Conservation (phyloP, 2,329 filamentous ascomycete species). For the Fusarium heterosporum region DNA sequence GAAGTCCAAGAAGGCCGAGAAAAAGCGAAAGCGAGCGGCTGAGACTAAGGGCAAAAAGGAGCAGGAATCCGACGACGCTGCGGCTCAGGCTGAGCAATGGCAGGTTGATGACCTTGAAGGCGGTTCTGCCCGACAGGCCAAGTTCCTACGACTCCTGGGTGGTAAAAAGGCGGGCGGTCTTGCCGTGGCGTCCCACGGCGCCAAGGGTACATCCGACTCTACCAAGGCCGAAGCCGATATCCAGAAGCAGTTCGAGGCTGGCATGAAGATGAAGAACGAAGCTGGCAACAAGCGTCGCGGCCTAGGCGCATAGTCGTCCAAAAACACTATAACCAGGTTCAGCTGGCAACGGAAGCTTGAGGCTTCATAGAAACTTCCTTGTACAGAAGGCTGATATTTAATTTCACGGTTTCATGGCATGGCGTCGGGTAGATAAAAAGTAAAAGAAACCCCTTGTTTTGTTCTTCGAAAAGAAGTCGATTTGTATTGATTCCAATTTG, state of each 20-base stretch:
- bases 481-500: constrained; percentile 45
- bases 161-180: constrained; percentile 59
- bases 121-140: constrained; percentile 62
- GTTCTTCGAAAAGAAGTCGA: constrained; percentile 28
- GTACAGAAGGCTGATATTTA: constrained; percentile 22
- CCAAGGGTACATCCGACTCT: constrained; percentile 50
- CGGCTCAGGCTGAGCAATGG: constrained; percentile 58
- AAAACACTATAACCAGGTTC: neutral
- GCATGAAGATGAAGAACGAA: constrained; percentile 68
- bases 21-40: constrained; percentile 51
- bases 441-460: constrained; percentile 40
- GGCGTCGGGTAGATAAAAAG: constrained; percentile 48
- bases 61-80: constrained; percentile 20
- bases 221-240: constrained; percentile 63
- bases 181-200: constrained; percentile 34
- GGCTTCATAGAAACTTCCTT: constrained; percentile 11
- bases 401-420: constrained; percentile 38
- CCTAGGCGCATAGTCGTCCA: constrained; percentile 60
- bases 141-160: constrained; percentile 69
- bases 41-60: constrained; percentile 41
- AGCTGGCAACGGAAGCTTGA: constrained; percentile 2
- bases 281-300: constrained; percentile 62
- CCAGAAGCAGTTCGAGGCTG: constrained; percentile 67
- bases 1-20: constrained; percentile 52
- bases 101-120: constrained; percentile 65